Evolutionary conservation across 768 basidiomycete species (phyloP), one percentile per base, ranked within the genome.

Genomic region (Royoungia palumana): DNA sequence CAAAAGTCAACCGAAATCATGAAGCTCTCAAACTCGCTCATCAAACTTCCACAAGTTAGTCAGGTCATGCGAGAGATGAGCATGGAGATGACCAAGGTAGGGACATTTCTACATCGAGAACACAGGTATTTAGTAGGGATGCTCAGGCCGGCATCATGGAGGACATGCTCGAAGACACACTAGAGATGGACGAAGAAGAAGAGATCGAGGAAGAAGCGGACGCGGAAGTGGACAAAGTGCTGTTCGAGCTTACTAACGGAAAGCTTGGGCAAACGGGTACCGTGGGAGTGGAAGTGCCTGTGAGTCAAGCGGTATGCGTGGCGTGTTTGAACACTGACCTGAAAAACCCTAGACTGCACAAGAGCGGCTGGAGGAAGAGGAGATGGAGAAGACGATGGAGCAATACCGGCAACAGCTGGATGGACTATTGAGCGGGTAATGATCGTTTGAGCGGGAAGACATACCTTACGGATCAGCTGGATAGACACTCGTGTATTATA

Each of bases 1-100:
- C 95, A 97, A 71, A 96, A 94, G 69, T 96, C 94, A 7, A 94
- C 95, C 1, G 94, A 98, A 67, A 97, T 98, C 53, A 98, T 99
- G 94, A 98, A 89, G 71, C 76, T 94, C 35, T 94, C 94, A n/a
- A 98, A 95, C 71, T 73, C 86, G 22, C 78, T 98, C 40, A 75
- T 98, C 56, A 94, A 85, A 60, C 76, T 99, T 14, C 96, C 96
- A 16, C 93, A 98, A 66, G 82, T 98, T 41, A 88, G 86, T 69
- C 85, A 83, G 54, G 80, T 82, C 1, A 99, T 99, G 96, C 81
- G 93, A 30, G 89, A 96, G 62, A 94, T 99, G 93, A 92, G 88
- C 59, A 92, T 94, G 87, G 96, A 99, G 70, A 97, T 98, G 96
- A 98, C 90, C 53, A 98, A 98, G 81, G 95, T 87, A 56, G 35